A percentile compares a stretch with the other conserved stretches of the same genome.
Conservation (phyloP, 2,329 filamentous ascomycete genomes). For the Phialophora verrucosa region DNA sequence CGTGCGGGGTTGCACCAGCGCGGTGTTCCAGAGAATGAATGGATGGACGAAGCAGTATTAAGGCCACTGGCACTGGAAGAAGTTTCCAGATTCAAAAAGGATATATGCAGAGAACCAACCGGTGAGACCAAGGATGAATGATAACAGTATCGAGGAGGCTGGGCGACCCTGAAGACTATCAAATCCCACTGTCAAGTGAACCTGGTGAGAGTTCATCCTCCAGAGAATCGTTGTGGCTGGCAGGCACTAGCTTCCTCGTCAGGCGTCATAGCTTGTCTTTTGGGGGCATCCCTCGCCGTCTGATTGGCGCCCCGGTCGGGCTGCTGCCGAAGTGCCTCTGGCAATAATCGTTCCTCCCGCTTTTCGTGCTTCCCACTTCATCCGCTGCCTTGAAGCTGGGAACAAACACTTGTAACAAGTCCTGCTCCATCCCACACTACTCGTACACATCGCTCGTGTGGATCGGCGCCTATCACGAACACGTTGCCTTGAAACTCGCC, state of each 20-base stretch:
- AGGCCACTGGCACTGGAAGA: background rate
- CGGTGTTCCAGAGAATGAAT: background rate
- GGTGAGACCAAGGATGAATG: background rate
- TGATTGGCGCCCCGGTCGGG: background rate
- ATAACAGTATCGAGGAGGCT: constrained; percentile 7
- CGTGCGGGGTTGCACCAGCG: constrained; percentile 13
- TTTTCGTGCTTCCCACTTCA: constrained; percentile 4
- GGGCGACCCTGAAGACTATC: constrained; percentile 1
- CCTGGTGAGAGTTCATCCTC: background rate
- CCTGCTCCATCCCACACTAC: background rate
- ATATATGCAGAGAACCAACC: constrained; percentile 8
- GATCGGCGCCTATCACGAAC: constrained; percentile 14
- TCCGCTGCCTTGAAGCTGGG: constrained; percentile 19
- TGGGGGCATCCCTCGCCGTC: no score
- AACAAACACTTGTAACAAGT: background rate
- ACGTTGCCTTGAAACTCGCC: constrained; percentile 4
- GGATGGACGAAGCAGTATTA: constrained; percentile 6
- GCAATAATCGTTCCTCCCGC: background rate
- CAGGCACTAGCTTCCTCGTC: background rate
- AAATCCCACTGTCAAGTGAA: background rate
- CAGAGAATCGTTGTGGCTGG: constrained; percentile 6
- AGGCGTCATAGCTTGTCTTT: background rate
- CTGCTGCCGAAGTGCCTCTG: background rate
- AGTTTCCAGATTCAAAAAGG: background rate
- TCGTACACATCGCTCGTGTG: background rate